Base-by-base conservation (phyloP, 2,329 filamentous ascomycete species). In the Pleomassaria siparia region DNA sequence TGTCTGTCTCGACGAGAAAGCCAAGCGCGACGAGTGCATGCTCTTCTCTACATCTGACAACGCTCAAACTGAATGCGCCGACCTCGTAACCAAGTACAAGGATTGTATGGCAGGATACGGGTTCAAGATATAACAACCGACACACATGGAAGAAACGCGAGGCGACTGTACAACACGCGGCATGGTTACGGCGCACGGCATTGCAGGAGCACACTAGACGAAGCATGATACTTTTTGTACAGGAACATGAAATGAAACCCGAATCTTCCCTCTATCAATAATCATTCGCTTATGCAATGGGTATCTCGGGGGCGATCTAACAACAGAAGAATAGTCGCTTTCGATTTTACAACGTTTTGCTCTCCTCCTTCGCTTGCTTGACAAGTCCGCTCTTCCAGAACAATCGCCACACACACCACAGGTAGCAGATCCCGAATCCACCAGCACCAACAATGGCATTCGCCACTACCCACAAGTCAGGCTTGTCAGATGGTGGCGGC, bases 11-110 rank as follows among this genome's bases (percentile, higher is more conserved):
- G 84, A 94, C 36, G 91, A 99, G 73, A 99, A 99, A 74, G 80
- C 89, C 30, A 82, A 82, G 60, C 89, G 94, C 55, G 94, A 99
- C 76, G 91, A 99, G 75, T 99, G 94, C 80, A 97, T 99, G 92
- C 88, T 99, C 47, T 96, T 97, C 78, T 95, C 90, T 46, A 91
- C 83, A 54, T 81, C 88, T 51, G 80, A 86, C 65, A 87, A 96
- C 67, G 89, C 94, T 30, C 82, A 89, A 62, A 80, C 83, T 65
- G 91, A 95, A 64, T 99, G 94, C 80, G 81, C 85, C 72, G 81
- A 85, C 42, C 81, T 89, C 53, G 88, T 99, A 55, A 83, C 89
- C 22, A 85, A 89, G 68, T 99, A 99, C 77, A 86, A 85, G 75
- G 84, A 75, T 59, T 99, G 94, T 73, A 97, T 99, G 94, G 84